phyloP scores from a whole-genome alignment of 2,329 filamentous ascomycete species.

The Neoascochyta sp. region DNA sequence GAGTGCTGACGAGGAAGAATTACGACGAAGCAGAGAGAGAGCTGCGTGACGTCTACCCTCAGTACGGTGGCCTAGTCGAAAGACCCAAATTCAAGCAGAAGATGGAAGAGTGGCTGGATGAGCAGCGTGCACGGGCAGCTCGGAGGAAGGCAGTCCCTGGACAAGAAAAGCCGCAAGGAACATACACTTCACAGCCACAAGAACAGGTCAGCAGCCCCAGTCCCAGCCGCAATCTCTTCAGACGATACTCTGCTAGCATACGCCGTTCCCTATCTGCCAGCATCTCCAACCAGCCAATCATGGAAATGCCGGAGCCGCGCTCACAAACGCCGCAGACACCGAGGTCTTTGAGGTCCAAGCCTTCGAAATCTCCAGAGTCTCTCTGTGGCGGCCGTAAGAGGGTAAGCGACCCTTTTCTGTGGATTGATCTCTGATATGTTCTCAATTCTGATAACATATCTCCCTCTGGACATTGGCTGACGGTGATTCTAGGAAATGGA shows the following conservation, averaged over 20 bases:
- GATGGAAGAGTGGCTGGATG: slow-evolving; percentile 27
- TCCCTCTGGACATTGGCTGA: no score
- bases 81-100: slow-evolving; percentile 27
- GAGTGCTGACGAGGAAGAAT: slow-evolving; percentile 16
- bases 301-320: no score
- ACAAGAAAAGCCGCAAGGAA: neutral
- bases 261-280: slow-evolving; percentile 15
- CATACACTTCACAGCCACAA: no score
- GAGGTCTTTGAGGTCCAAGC: no score
- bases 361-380: neutral
- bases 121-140: slow-evolving; percentile 18
- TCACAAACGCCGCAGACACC: no score
- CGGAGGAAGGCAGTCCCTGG: slow-evolving; percentile 9
- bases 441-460: no score
- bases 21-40: slow-evolving; percentile 28
- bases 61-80: slow-evolving; percentile 32
- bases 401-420: no score
- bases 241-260: slow-evolving; percentile 16
- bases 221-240: slow-evolving; percentile 14
- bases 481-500: no score
- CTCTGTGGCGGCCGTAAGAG: no score
- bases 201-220: neutral
- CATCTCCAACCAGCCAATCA: slow-evolving; percentile 1
- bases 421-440: no score
- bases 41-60: slow-evolving; percentile 25